phyloP scores from a whole-genome alignment of 75 land plant species.

The Azolla pinnata region DNA sequence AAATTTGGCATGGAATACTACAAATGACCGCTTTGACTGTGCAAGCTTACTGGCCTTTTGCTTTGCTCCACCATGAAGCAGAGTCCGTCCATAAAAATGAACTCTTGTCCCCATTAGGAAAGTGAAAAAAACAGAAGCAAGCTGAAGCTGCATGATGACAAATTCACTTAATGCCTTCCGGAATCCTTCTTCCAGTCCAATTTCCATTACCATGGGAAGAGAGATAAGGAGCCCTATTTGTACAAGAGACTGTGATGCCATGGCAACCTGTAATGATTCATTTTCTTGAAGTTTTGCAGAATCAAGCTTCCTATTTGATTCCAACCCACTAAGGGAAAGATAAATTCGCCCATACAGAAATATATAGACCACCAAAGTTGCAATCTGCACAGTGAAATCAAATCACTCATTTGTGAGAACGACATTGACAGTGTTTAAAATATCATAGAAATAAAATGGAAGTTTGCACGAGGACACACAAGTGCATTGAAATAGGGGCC shows the following conservation, averaged over 20 bases:
- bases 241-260: conserved; percentile 96
- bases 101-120: conserved; percentile 91
- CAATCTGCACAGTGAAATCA: conserved; percentile 40
- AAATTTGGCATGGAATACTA: conserved; percentile 90
- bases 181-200: conserved; percentile 90
- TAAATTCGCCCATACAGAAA: conserved; percentile 92
- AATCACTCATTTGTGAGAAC: background rate
- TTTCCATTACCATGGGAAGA: conserved; percentile 96
- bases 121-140: conserved; percentile 94
- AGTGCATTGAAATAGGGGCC: conserved; percentile 86
- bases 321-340: conserved; percentile 89
- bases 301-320: conserved; percentile 43
- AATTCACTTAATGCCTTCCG: conserved; percentile 88
- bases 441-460: no score
- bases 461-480: conserved; percentile 25
- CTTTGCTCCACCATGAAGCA: conserved; percentile 93
- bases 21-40: conserved; percentile 91
- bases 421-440: no score
- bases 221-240: conserved; percentile 91
- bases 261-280: conserved; percentile 60
- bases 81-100: conserved; percentile 91
- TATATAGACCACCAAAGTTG: conserved; percentile 80
- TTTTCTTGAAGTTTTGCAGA: conserved; percentile 37
- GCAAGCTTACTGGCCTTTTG: conserved; percentile 83
- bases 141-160: conserved; percentile 85